Percentiles rank a stretch among this genome's conserved stretches.
These are phyloP conservation scores for Thermomucor indicae-seudaticae DNA, from an alignment of 371 early-diverging fungal species.

Conservation along the genomic window DNA sequence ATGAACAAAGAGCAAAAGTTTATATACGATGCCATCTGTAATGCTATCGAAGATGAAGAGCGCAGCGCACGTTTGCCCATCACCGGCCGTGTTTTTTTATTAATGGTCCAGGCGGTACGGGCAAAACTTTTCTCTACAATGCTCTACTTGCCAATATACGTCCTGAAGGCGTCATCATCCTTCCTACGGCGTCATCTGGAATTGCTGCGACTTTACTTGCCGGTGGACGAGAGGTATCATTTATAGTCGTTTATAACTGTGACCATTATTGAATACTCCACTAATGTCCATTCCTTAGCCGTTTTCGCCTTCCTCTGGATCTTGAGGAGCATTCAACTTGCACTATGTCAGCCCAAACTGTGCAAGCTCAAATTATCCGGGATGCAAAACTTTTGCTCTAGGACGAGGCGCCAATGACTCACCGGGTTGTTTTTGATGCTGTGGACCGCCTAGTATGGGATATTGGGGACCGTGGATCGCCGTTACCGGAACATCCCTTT, in stretches of 20 bases:
- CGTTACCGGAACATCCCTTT: conserved; percentile 1
- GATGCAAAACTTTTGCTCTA: conserved; percentile 5
- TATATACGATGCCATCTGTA: conserved; percentile 1
- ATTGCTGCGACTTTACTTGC: neutral
- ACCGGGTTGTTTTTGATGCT: neutral
- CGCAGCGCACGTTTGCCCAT: neutral
- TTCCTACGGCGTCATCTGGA: conserved; percentile 12
- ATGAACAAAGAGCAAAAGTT: neutral
- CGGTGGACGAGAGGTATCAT: conserved; percentile 2
- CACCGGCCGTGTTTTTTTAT: conserved; percentile 10
- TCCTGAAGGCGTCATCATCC: conserved; percentile 1
- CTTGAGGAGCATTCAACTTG: conserved; percentile 12
- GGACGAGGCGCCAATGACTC: conserved; percentile 15
- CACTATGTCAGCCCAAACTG: neutral
- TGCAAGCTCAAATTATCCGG: conserved; percentile 1
- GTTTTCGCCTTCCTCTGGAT: conserved; percentile 7
- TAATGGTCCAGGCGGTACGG: conserved; percentile 11
- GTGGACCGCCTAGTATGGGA: neutral
- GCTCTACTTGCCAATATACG: conserved; percentile 11
- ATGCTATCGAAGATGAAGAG: neutral
- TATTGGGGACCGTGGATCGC: conserved; percentile 4
- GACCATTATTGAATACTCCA: too few relatives aligned
- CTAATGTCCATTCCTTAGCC: too few relatives aligned
- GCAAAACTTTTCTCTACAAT: conserved; percentile 16
- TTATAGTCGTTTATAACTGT: neutral